phyloP scores from a whole-genome alignment of 2,329 filamentous ascomycete genomes.

The Penicillium sp. region DNA sequence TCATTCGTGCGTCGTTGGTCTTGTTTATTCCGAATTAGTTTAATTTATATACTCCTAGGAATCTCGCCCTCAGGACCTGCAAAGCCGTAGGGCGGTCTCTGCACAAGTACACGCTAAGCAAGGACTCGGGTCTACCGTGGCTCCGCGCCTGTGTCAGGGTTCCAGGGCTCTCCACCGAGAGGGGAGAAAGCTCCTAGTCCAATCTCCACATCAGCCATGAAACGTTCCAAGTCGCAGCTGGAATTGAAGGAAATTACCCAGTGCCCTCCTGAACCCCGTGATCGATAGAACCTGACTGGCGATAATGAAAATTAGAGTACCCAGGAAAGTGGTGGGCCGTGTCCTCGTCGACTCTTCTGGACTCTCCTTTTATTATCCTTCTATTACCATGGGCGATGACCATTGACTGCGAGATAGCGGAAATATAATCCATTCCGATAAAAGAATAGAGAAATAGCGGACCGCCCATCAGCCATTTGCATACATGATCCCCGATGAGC shows the following conservation, averaged over 20 bases:
- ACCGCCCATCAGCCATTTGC: background rate
- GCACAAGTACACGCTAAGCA: background rate
- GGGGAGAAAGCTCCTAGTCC: constrained; percentile 14
- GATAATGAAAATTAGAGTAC: background rate
- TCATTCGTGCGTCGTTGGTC: background rate
- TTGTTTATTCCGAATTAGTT: too few relatives aligned
- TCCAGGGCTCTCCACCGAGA: constrained; percentile 4
- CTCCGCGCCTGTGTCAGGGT: constrained; percentile 12
- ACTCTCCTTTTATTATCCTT: background rate
- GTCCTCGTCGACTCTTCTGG: background rate
- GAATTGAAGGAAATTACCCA: constrained; percentile 13
- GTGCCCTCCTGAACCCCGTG: background rate
- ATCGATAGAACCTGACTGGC: background rate
- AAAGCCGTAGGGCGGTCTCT: background rate
- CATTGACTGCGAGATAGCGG: background rate
- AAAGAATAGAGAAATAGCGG: background rate
- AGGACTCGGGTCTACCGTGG: constrained; percentile 13
- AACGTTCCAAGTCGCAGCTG: constrained; percentile 22
- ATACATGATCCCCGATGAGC: background rate
- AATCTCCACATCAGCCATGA: constrained; percentile 28
- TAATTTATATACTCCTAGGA: too few relatives aligned
- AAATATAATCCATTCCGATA: background rate
- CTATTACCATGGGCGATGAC: background rate
- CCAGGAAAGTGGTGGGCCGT: background rate
- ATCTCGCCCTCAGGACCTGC: background rate